A percentile compares a stretch with the other conserved stretches of the same genome.
Evolutionary conservation across 805 yeast species (phyloP).

Genomic region (Suhomyces vadensis): DNA sequence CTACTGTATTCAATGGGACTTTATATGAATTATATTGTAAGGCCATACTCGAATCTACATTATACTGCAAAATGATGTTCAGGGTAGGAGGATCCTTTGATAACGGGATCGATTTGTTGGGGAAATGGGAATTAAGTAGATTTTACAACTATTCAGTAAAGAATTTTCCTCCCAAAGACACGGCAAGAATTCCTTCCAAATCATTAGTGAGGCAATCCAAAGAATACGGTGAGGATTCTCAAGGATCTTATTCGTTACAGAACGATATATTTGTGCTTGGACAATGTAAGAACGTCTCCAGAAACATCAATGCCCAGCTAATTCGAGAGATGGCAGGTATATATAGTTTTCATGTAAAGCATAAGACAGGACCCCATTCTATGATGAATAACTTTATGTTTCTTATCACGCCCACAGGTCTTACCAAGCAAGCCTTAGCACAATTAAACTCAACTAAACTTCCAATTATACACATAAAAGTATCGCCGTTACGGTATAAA

Average conservation of each 20-base stretch:
- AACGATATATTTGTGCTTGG: slow-evolving; percentile 45
- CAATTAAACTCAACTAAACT: slow-evolving; percentile 46
- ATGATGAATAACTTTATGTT: slow-evolving; percentile 30
- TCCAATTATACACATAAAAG: slow-evolving; percentile 47
- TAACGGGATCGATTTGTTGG: slow-evolving; percentile 56
- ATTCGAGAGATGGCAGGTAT: slow-evolving; percentile 58
- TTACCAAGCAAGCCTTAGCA: slow-evolving; percentile 48
- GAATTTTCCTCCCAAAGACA: not conserved
- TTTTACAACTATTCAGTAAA: slow-evolving; percentile 14
- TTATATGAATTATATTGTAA: slow-evolving; percentile 52
- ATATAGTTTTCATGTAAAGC: slow-evolving; percentile 37
- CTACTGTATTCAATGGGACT: slow-evolving; percentile 56
- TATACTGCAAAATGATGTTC: slow-evolving; percentile 37
- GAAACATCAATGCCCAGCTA: slow-evolving; percentile 45
- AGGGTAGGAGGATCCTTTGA: slow-evolving; percentile 59
- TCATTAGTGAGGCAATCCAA: slow-evolving; percentile 3
- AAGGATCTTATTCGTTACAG: slow-evolving; percentile 19
- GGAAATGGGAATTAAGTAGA: slow-evolving; percentile 47
- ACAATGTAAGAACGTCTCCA: slow-evolving; percentile 55
- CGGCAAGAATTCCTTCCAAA: slow-evolving; percentile 4
- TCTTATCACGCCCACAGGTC: slow-evolving; percentile 47
- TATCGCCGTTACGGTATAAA: slow-evolving; percentile 32
- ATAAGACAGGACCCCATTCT: slow-evolving; percentile 14
- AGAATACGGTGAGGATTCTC: slow-evolving; percentile 4
- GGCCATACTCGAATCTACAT: slow-evolving; percentile 36